phyloP scores from a whole-genome alignment of 257 asterid genomes.

The Solanum bulbocastanum region DNA sequence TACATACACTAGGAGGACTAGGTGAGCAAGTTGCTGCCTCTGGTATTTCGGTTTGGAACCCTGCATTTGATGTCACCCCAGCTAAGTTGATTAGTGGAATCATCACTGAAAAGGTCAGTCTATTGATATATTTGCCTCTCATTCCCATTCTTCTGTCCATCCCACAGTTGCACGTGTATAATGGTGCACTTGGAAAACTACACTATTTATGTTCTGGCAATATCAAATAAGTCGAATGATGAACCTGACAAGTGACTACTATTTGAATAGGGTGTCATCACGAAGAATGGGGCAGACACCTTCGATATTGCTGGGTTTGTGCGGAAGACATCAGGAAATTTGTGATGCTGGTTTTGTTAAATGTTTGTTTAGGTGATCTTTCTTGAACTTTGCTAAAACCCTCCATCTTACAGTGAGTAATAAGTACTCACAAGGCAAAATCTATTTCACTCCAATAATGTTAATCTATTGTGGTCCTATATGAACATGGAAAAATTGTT shows the following conservation, averaged over 20 bases:
- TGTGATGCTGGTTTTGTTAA: neutral
- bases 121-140: slow-evolving; percentile 7
- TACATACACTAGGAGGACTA: slow-evolving; percentile 68
- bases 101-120: slow-evolving; percentile 72
- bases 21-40: slow-evolving; percentile 97
- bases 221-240: neutral
- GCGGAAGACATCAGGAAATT: slow-evolving; percentile 4
- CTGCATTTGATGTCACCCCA: slow-evolving; percentile 95
- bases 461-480: neutral
- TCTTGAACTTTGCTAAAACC: neutral
- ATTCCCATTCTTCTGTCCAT: neutral
- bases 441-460: neutral
- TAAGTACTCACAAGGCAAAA: neutral
- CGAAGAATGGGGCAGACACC: slow-evolving; percentile 43
- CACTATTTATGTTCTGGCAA: neutral
- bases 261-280: slow-evolving; percentile 59
- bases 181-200: neutral
- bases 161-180: neutral
- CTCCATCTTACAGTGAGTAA: neutral
- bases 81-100: slow-evolving; percentile 66
- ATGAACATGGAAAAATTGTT: neutral
- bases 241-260: neutral
- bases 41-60: slow-evolving; percentile 93
- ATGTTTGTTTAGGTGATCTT: neutral
- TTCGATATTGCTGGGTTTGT: slow-evolving; percentile 55